Evolutionary conservation across 2,329 filamentous ascomycete genomes (phyloP).

Genomic region (Coniochaeta sp.): DNA sequence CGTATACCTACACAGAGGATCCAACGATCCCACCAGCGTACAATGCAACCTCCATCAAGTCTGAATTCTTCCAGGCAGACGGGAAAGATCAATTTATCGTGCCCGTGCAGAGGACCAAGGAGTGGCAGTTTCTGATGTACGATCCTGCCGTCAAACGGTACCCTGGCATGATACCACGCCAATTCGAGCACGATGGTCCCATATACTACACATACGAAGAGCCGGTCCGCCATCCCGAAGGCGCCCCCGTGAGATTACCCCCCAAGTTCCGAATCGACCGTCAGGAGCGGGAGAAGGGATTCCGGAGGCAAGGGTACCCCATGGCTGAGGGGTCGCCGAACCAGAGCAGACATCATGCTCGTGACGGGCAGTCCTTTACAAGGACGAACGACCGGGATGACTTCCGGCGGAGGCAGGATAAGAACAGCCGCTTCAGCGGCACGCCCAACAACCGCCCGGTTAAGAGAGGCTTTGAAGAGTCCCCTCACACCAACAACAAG

Average conservation of each 20-base stretch:
- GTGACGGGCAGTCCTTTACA: neutral
- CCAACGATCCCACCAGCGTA: constrained; percentile 38
- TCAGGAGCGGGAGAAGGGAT: neutral
- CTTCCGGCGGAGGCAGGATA: neutral
- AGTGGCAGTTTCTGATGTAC: constrained; percentile 31
- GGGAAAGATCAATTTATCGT: constrained; percentile 34
- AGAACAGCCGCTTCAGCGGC: neutral
- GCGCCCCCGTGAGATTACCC: constrained; percentile 13
- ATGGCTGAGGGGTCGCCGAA: neutral
- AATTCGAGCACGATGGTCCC: constrained; percentile 14
- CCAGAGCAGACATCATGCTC: neutral
- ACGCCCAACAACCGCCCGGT: neutral
- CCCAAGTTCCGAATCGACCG: constrained; percentile 5
- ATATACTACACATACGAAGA: constrained; percentile 18
- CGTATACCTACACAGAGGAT: constrained; percentile 33
- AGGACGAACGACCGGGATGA: neutral
- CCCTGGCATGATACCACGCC: constrained; percentile 17
- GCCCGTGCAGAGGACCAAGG: constrained; percentile 30
- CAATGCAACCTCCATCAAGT: constrained; percentile 35
- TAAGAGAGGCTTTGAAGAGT: neutral
- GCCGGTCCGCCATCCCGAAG: constrained; percentile 10
- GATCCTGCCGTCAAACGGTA: constrained; percentile 35
- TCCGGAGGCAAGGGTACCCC: neutral
- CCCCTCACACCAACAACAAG: neutral
- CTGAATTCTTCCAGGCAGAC: constrained; percentile 34